Evolutionary conservation across 1,284 basidiomycete genomes (phyloP), one percentile per base, ranked within the genome.

Genomic region (Cryptococcus jaspeensis): DNA sequence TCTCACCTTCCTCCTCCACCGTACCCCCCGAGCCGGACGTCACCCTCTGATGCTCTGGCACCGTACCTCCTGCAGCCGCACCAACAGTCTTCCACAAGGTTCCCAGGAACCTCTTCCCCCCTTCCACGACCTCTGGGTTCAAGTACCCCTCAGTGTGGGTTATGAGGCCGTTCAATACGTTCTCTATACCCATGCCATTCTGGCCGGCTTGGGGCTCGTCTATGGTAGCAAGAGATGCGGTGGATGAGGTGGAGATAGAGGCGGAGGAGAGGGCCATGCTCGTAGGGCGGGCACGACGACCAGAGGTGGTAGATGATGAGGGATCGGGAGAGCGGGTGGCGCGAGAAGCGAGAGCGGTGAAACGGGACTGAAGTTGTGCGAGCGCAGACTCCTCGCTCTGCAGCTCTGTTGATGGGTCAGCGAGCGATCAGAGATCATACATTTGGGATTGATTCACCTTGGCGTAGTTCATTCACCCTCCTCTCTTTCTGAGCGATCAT

Each of bases 401-500:
- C 4, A 75, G 66, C 54, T 75, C 73, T 75, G 58, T 6, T 47
- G 15, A 35, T 7, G 7, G 28, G 38, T 38, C 20, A 47, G 15
- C 12, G 13, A 3, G 25, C 22, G 25, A 38, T 20, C n/a, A 36
- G 7, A 28, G 38, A 32, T 36, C 23, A 46, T 23, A 18, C 23
- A 40, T 28, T n/a, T 13, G 8, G 22, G 11, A 4, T 7, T 12
- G 18, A 61, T 69, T 41, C 37, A 73, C 72, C 73, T 50, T 72
- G 69, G 42, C 59, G 61, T 18, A 74, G 60, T 45, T 75, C 74
- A 38, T 70, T 67, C 43, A 75, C 71, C 13, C 66, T 46, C 8
- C 72, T 57, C 44, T 75, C 72, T 38, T 66, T 66, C 61, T 70
- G 65, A 23, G 74, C 74, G 46, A 75, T 75, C 5, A 62, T 50